Conservation (phyloP, 306 rosid genomes). For the Rubus parviflorus region DNA sequence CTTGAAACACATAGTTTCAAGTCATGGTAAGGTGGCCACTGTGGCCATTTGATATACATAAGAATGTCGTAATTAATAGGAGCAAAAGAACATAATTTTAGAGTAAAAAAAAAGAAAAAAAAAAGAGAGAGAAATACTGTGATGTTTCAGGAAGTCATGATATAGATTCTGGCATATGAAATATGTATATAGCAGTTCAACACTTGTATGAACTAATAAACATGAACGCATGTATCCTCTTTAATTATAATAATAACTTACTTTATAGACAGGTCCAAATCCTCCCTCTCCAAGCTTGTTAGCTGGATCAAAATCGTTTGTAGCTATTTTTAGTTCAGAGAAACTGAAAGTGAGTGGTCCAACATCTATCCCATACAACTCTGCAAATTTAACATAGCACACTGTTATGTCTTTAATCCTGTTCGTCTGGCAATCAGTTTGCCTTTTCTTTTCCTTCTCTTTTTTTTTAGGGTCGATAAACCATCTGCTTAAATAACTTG, state of each 20-base stretch:
- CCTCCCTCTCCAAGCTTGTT: constrained; percentile 88
- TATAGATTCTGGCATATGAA: not conserved
- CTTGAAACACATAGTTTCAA: too few species aligned
- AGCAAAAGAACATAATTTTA: not conserved
- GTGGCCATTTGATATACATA: too few species aligned
- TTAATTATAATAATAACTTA: constrained; percentile 26
- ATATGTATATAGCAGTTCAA: too few species aligned
- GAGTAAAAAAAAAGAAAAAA: not conserved
- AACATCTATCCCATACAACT: constrained; percentile 58
- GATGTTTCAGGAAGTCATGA: not conserved
- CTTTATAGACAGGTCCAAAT: constrained; percentile 85
- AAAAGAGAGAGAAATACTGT: not conserved
- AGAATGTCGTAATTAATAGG: not conserved
- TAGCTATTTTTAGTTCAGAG: constrained; percentile 60
- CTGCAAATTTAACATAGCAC: constrained; percentile 40
- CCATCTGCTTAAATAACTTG: not conserved
- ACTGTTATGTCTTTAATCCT: constrained; percentile 1
- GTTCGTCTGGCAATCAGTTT: not conserved
- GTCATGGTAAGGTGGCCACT: too few species aligned
- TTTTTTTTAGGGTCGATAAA: too few species aligned
- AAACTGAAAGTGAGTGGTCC: constrained; percentile 66
- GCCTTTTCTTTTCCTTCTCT: not conserved
- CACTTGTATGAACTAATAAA: not conserved
- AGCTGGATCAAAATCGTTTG: constrained; percentile 51
- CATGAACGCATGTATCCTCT: not conserved